Conservation (phyloP, 441 rosid genomes). For the Euphorbia celastroides region DNA sequence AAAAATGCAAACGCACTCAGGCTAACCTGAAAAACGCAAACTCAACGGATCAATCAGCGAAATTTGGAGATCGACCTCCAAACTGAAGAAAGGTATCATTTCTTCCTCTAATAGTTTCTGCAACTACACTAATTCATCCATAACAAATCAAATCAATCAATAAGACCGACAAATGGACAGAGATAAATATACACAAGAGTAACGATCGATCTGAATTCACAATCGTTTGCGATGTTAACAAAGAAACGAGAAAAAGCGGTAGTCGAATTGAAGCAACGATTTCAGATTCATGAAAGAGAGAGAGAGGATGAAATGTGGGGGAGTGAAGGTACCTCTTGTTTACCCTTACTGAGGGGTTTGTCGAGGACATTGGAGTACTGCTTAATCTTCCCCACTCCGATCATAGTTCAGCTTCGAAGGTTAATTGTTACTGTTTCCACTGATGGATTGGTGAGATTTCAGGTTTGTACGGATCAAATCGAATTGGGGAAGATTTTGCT, state of each 20-base stretch:
- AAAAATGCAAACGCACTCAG: conserved; percentile 54
- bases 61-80: background rate
- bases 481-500: background rate
- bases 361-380: conserved; percentile 92
- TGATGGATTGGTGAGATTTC: no score
- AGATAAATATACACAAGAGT: no score
- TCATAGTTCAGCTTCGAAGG: conserved; percentile 37
- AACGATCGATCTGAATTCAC: background rate
- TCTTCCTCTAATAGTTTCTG: no score
- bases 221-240: background rate
- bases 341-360: conserved; percentile 94
- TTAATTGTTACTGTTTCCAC: no score
- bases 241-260: background rate
- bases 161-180: no score
- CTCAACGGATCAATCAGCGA: background rate
- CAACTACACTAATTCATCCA: no score
- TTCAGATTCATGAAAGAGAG: no score
- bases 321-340: conserved; percentile 67
- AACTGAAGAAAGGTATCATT: background rate
- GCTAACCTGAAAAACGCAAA: conserved; percentile 54
- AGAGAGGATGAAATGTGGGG: background rate
- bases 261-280: background rate
- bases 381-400: conserved; percentile 92
- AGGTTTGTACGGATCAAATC: no score
- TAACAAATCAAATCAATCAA: background rate